Percentiles rank a stretch among this genome's conserved stretches.
Conservation (phyloP, 805 yeast species). For the Starmerella stigmatis region DNA sequence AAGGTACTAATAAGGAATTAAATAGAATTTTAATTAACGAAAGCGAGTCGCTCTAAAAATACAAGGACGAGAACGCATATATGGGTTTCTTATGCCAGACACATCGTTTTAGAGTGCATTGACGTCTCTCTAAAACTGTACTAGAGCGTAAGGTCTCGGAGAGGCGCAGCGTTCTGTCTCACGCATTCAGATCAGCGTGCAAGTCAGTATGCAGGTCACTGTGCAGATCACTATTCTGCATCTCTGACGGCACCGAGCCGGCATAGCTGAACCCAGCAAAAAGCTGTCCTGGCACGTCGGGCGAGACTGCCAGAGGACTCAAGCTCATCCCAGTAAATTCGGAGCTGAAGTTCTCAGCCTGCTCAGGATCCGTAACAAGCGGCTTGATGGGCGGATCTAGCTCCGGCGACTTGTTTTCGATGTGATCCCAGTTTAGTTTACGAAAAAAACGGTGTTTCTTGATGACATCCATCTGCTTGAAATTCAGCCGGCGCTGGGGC, state of each 20-base stretch:
- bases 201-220: not conserved
- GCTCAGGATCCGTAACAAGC: constrained; percentile 61
- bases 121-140: no score
- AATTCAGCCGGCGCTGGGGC: constrained; percentile 56
- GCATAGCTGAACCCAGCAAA: constrained; percentile 26
- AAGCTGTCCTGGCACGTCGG: constrained; percentile 3
- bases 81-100: no score
- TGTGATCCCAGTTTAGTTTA: constrained; percentile 55
- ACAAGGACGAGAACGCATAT: no score
- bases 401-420: constrained; percentile 41
- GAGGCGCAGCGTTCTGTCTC: no score
- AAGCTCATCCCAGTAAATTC: constrained; percentile 62
- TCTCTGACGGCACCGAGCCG: constrained; percentile 20
- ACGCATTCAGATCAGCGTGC: not conserved
- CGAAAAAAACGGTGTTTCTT: constrained; percentile 67
- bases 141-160: no score
- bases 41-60: no score
- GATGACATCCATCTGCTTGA: constrained; percentile 42
- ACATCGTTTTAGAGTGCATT: no score
- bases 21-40: no score
- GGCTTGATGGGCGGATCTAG: constrained; percentile 74
- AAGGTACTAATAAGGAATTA: no score
- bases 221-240: no score
- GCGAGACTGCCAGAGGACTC: constrained; percentile 24
- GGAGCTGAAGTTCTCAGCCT: constrained; percentile 75